Conservation (phyloP, 441 rosid species). For the Gossypium schwendimanii region DNA sequence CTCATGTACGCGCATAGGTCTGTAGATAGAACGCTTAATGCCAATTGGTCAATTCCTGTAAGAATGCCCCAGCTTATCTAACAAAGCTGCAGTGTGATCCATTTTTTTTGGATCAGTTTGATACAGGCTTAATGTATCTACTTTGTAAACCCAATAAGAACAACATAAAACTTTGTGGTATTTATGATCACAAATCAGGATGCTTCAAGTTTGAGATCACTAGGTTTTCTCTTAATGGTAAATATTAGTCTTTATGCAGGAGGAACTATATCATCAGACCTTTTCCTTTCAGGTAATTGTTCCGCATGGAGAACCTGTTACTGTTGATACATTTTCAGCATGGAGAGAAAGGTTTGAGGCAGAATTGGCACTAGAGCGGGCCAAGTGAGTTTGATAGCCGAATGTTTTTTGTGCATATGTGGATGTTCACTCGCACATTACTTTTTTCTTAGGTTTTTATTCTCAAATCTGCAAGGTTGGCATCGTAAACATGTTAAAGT, state of each 20-base stretch:
- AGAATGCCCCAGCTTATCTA: background rate
- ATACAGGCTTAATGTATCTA: background rate
- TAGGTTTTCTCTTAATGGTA: background rate
- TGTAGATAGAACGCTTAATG: background rate
- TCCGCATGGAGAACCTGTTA: conserved; percentile 98
- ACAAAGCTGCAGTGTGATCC: background rate
- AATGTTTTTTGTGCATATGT: background rate
- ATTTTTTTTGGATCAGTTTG: background rate
- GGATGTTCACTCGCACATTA: background rate
- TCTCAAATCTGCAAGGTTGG: background rate
- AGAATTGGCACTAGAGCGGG: conserved; percentile 89
- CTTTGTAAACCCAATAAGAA: background rate
- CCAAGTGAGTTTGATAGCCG: conserved; percentile 57
- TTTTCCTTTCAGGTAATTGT: conserved; percentile 46
- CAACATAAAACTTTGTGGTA: background rate
- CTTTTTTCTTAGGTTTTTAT: background rate
- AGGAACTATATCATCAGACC: background rate
- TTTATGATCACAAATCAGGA: background rate
- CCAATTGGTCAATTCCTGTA: background rate
- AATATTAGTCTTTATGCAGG: background rate
- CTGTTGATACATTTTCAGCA: conserved; percentile 75
- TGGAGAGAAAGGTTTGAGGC: conserved; percentile 99
- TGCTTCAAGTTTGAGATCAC: background rate
- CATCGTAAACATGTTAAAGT: background rate
- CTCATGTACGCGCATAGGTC: background rate